A percentile compares a stretch with the other conserved stretches of the same genome.
These are phyloP conservation scores for Guillardia theta DNA, from an alignment of 78 protist species.

Conservation along the genomic window DNA sequence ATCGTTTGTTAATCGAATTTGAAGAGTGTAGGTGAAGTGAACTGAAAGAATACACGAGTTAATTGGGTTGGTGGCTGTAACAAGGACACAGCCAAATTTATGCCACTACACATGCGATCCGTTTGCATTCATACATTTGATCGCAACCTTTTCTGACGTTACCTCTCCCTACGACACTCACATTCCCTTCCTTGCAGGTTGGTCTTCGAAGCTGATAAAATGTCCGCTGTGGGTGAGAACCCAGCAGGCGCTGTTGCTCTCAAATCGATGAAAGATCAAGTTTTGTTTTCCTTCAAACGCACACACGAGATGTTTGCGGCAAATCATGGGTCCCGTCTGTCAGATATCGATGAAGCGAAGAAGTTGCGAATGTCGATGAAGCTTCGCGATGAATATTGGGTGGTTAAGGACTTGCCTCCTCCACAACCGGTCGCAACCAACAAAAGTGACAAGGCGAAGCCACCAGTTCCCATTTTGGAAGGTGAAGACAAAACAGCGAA, in stretches of 20 bases:
- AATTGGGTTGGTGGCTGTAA: too few species aligned
- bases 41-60: too few species aligned
- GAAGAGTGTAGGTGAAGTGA: too few species aligned
- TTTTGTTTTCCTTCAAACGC: background rate
- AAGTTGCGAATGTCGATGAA: background rate
- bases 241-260: background rate
- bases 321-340: constrained; percentile 9
- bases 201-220: too few species aligned
- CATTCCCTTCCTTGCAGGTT: too few species aligned
- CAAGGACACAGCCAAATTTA: too few species aligned
- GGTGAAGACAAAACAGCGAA: background rate
- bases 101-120: too few species aligned
- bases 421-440: background rate
- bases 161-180: too few species aligned
- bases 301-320: constrained; percentile 32
- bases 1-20: too few species aligned
- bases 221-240: too few species aligned
- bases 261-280: background rate
- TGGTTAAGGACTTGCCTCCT: constrained; percentile 48
- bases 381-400: background rate
- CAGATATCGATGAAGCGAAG: background rate
- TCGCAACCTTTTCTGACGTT: too few species aligned
- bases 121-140: too few species aligned
- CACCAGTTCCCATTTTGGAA: background rate
- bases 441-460: background rate